These are phyloP conservation scores for Paramecium caudatum DNA, from an alignment of 73 alveolate species.

Conservation along the genomic window DNA sequence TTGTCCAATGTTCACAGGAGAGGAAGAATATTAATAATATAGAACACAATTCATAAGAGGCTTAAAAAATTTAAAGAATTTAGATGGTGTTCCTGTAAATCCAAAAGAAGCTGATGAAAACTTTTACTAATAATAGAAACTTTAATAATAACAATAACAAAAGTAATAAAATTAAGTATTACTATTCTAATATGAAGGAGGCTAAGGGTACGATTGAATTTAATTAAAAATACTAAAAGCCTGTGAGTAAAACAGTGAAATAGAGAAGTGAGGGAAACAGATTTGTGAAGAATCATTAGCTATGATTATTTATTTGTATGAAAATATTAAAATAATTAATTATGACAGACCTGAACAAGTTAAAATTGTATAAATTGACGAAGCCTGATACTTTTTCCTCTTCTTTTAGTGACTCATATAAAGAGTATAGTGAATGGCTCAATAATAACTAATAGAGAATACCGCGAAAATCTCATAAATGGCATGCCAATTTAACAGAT, in stretches of 20 bases:
- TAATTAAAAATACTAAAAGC: conserved; percentile 35
- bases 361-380: conserved; percentile 30
- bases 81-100: conserved; percentile 35
- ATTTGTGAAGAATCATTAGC: background rate
- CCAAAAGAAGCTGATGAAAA: conserved; percentile 54
- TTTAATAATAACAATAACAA: background rate
- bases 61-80: background rate
- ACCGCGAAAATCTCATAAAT: conserved; percentile 38
- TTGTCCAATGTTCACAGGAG: conserved; percentile 59
- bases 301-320: background rate
- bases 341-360: conserved; percentile 4
- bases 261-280: conserved; percentile 21
- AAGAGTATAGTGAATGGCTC: conserved; percentile 25
- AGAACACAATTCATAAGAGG: background rate
- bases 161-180: background rate
- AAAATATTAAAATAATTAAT: background rate
- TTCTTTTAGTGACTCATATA: background rate
- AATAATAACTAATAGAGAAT: background rate
- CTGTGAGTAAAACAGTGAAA: background rate
- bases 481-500: conserved; percentile 38
- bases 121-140: background rate
- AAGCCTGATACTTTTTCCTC: conserved; percentile 5
- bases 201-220: background rate
- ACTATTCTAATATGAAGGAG: background rate
- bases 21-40: conserved; percentile 44